A percentile compares a stretch with the other conserved stretches of the same genome.
Conservation (phyloP, 139 green algal genomes). For the Spirogloea muscicola region DNA sequence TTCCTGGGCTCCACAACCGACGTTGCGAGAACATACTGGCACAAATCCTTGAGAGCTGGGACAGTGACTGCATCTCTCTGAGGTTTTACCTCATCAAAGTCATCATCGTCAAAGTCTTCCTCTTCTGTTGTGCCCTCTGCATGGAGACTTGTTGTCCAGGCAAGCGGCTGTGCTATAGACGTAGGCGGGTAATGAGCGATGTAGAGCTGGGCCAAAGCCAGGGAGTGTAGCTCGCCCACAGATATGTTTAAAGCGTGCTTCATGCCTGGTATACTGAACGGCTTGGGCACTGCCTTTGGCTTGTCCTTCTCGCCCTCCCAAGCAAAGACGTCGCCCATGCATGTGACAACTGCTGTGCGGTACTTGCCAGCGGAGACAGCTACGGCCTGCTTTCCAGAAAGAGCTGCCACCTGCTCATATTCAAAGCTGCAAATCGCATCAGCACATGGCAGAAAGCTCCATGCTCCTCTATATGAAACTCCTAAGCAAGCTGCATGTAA, state of each 20-base stretch:
- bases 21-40: slow-evolving; percentile 62
- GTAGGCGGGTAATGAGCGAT: too few relatives aligned
- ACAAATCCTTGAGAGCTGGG: slow-evolving; percentile 67
- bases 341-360: slow-evolving; percentile 73
- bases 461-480: too few relatives aligned
- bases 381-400: slow-evolving; percentile 60
- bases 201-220: too few relatives aligned
- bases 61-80: too few relatives aligned
- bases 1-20: slow-evolving; percentile 74
- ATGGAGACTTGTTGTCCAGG: too few relatives aligned
- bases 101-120: too few relatives aligned
- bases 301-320: slow-evolving; percentile 57
- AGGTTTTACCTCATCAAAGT: too few relatives aligned
- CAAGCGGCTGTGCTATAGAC: too few relatives aligned
- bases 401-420: neutral
- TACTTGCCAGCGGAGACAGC: slow-evolving; percentile 77
- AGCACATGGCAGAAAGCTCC: too few relatives aligned
- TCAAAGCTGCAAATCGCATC: too few relatives aligned
- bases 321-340: slow-evolving; percentile 71
- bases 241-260: slow-evolving; percentile 55
- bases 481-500: too few relatives aligned
- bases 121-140: too few relatives aligned
- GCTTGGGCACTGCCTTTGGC: neutral
- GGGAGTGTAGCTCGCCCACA: slow-evolving; percentile 87
- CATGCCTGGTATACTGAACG: slow-evolving; percentile 58